Evolutionary conservation across 768 basidiomycete species (phyloP).

Genomic region (Serendipita sp.): DNA sequence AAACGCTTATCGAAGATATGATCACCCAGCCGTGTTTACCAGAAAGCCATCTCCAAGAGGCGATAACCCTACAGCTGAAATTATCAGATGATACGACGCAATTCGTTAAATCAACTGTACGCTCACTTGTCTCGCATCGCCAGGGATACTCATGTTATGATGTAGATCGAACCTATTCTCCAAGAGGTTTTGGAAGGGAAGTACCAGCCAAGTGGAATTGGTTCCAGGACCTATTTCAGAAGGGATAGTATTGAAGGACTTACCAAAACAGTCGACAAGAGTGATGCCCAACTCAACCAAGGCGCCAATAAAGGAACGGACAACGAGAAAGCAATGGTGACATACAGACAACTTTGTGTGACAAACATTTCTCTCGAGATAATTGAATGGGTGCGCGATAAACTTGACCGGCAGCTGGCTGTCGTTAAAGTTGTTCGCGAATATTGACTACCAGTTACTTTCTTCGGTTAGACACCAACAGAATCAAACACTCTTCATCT

Average conservation of each 20-base stretch:
- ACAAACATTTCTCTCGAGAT: not conserved
- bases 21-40: not conserved
- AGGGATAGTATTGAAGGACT: too few relatives aligned
- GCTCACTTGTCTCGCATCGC: not conserved
- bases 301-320: too few relatives aligned
- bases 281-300: too few relatives aligned
- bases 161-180: not conserved
- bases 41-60: not conserved
- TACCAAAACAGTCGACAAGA: too few relatives aligned
- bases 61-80: not conserved
- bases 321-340: not conserved
- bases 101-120: not conserved
- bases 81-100: not conserved
- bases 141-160: not conserved
- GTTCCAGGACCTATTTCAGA: too few relatives aligned
- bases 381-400: not conserved
- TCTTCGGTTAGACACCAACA: not conserved
- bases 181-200: not conserved
- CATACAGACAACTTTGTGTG: not conserved
- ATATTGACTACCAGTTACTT: not conserved
- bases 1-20: not conserved
- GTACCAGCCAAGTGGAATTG: not conserved
- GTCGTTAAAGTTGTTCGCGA: too few relatives aligned
- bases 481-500: not conserved
- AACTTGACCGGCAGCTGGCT: not conserved